Base-by-base conservation (phyloP, 2,329 filamentous ascomycete species). In the Aspergillus pseudoterreus region DNA sequence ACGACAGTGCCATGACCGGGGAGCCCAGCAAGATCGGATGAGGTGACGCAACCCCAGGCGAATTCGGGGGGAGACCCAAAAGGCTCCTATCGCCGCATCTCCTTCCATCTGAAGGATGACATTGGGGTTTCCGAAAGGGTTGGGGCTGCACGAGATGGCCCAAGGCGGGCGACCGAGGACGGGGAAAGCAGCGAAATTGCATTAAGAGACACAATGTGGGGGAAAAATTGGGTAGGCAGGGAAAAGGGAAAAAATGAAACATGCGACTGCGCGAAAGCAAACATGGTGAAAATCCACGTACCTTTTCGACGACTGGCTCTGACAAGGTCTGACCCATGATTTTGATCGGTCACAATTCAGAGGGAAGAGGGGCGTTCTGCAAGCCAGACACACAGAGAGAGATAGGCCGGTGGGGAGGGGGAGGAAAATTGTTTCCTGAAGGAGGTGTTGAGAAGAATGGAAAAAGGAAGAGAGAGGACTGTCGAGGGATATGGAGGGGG, bases 321-420 rank as follows among this genome's bases (percentile, higher is more conserved):
- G 92, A 97, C 71, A 99, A 86, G 75, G 94, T 99, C 82, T 99
- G 94, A 83, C 94, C 94, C 94, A 99, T 99, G 77, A 71, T 80
- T 69, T 64, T 57, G 59, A 56, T 51, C 47, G 58, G 56, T 60
- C 55, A 54, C 60, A 57, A 60, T 59, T 53, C 55, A 43, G 32
- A 39, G 38, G 35, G 41, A 17, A 22, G 17, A 45, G 42, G 43
- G 43, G 30, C 24, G 30, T 27, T 32, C 24, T 49, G 33, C 27
- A 46, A 52, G 50, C 44, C 53, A 47, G 45, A 50, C 49, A 43
- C 32, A 35, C 21, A 22, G 22, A 22, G 22, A 22, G 22, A 39
- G 30, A 43, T 43, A 19, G 43, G 48, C 41, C 36, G 35, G 45
- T 27, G 44, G 36, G 43, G 33, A 17, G 43, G 43, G 49, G 39